Percentiles rank a stretch among this genome's conserved stretches.
These are phyloP conservation scores for Populus hybrid DNA, from an alignment of 441 rosid species.

Conservation along the genomic window DNA sequence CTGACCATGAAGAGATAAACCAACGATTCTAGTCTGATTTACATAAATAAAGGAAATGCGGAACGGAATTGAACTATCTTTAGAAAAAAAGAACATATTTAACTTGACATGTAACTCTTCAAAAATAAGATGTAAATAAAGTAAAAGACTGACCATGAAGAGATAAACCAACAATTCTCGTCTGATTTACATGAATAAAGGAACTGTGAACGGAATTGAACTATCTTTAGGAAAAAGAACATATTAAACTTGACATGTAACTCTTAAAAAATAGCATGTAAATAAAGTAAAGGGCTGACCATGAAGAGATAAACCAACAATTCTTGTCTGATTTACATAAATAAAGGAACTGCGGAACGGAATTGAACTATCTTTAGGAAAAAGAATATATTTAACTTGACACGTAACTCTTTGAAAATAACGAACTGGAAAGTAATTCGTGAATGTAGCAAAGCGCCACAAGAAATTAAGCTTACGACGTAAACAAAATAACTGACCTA, in stretches of 20 bases:
- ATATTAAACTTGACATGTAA: constrained; percentile 5
- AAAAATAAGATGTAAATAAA: constrained; percentile 23
- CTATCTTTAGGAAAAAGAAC: background rate
- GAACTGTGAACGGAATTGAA: background rate
- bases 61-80: constrained; percentile 27
- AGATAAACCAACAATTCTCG: background rate
- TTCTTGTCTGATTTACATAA: constrained; percentile 1
- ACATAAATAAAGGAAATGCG: constrained; percentile 25
- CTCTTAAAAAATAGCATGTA: background rate
- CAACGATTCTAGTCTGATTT: background rate
- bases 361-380: constrained; percentile 29
- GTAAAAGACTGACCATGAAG: background rate
- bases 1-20: constrained; percentile 22
- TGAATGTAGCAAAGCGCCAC: constrained; percentile 61
- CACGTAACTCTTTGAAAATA: constrained; percentile 39
- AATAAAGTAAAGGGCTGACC: constrained; percentile 12
- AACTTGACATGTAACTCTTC: constrained; percentile 41
- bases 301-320: constrained; percentile 23
- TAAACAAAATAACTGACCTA: constrained; percentile 97
- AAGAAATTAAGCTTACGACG: constrained; percentile 51
- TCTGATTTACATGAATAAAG: background rate
- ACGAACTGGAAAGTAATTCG: constrained; percentile 51
- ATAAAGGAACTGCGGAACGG: constrained; percentile 29
- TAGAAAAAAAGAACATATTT: constrained; percentile 15
- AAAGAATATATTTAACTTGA: constrained; percentile 34